Percentiles rank a stretch among this genome's conserved stretches.
Evolutionary conservation across 106 monocot species (phyloP).

Genomic region (Allium fistulosum): DNA sequence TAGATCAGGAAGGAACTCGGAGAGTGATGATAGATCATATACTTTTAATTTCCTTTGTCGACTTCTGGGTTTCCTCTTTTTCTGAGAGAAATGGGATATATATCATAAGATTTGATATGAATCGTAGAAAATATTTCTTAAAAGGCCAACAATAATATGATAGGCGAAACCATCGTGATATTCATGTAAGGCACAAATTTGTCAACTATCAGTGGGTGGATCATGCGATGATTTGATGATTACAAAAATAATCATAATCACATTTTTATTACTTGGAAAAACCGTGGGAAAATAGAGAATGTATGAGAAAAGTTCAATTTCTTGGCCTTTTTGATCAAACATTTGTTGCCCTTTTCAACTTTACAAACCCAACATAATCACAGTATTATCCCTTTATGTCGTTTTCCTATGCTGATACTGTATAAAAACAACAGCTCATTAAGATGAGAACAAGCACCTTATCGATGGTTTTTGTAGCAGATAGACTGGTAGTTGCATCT

Average conservation of each 20-base stretch:
- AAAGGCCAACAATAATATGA: not conserved
- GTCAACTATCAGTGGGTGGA: not conserved
- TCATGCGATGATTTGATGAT: not conserved
- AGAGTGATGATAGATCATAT: constrained; percentile 60
- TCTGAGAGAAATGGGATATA: too few relatives aligned
- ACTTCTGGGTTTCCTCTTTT: constrained; percentile 49
- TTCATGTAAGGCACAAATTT: not conserved
- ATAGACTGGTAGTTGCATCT: constrained; percentile 21
- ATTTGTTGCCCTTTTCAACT: not conserved
- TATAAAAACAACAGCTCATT: not conserved
- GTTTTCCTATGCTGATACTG: not conserved
- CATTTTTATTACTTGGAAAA: not conserved
- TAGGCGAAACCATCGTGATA: not conserved
- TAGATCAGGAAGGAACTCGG: constrained; percentile 47
- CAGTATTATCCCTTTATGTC: not conserved
- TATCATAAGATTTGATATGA: constrained; percentile 1
- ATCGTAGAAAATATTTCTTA: not conserved
- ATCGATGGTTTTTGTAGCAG: constrained; percentile 31
- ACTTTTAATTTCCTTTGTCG: constrained; percentile 65
- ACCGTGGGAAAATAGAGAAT: not conserved
- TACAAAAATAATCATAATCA: not conserved
- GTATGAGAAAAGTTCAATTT: not conserved
- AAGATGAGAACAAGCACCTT: constrained; percentile 10
- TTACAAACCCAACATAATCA: not conserved
- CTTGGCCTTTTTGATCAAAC: not conserved